phyloP scores from a whole-genome alignment of 2,329 filamentous ascomycete genomes.

The Nemania abortiva region DNA sequence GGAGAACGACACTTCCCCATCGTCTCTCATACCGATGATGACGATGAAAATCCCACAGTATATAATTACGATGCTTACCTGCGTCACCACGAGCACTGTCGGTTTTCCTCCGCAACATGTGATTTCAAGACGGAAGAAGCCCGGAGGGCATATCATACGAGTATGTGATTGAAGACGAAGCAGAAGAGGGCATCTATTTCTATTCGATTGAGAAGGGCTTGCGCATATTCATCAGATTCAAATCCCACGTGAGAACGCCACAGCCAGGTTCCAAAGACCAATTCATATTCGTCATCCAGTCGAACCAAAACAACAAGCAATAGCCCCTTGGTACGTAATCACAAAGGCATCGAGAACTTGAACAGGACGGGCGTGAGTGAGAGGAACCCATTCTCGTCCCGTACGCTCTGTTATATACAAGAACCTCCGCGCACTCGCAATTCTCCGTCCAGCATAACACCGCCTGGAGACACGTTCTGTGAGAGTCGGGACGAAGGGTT shows the following conservation, averaged over 20 bases:
- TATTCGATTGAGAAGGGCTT: not conserved
- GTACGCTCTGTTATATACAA: constrained; percentile 6
- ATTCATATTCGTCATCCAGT: not conserved
- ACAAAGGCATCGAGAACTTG: constrained; percentile 14
- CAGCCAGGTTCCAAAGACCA: not conserved
- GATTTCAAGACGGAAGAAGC: not conserved
- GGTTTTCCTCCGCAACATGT: not conserved
- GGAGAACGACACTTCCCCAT: constrained; percentile 1
- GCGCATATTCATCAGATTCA: not conserved
- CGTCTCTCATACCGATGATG: not conserved
- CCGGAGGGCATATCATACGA: not conserved
- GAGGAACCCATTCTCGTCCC: constrained; percentile 22
- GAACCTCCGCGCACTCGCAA: constrained; percentile 30
- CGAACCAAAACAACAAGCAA: constrained; percentile 6
- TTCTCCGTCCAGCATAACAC: constrained; percentile 22
- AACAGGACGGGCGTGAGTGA: constrained; percentile 24
- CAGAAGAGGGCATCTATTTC: not conserved
- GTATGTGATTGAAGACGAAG: not conserved
- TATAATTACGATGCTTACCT: not conserved
- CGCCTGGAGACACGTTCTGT: not conserved
- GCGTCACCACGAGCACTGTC: not conserved
- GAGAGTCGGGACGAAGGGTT: not conserved
- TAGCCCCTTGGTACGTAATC: constrained; percentile 15
- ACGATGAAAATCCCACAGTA: constrained; percentile 9
- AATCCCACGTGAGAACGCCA: constrained; percentile 19